Conservation (phyloP, 23 red algal species). For the Gracilaria gracilis region DNA sequence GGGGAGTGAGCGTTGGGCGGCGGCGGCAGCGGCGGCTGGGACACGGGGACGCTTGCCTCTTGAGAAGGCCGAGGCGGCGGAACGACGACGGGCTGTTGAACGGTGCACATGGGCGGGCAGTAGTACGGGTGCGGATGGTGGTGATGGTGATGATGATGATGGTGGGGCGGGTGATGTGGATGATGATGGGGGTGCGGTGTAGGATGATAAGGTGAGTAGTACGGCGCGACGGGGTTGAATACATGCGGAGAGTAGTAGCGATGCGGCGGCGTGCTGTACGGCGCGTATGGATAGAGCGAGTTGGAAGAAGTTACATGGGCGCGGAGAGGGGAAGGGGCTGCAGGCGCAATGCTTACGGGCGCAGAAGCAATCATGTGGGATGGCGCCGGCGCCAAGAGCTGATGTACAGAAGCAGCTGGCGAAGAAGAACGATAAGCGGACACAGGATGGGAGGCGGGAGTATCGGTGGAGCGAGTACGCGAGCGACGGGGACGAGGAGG, state of each 20-base stretch:
- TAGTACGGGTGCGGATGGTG: not conserved
- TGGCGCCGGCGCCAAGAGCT: not conserved
- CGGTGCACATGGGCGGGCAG: constrained; percentile 1
- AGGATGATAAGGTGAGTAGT: constrained; percentile 24
- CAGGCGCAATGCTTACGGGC: constrained; percentile 12
- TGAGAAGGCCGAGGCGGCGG: not conserved
- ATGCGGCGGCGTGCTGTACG: constrained; percentile 18
- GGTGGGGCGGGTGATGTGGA: not conserved
- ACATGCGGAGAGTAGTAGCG: constrained; percentile 6
- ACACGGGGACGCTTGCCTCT: not conserved
- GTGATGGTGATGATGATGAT: not conserved
- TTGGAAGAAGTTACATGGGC: constrained; percentile 30
- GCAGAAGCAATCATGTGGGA: not conserved
- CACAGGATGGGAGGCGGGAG: not conserved
- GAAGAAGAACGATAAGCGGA: not conserved
- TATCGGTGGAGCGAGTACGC: constrained; percentile 18
- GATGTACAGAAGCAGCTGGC: not conserved
- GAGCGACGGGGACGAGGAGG: constrained; percentile 76
- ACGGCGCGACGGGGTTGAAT: not conserved
- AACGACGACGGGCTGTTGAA: not conserved
- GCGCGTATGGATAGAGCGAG: not conserved
- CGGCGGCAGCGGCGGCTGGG: constrained; percentile 26
- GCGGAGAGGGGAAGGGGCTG: not conserved
- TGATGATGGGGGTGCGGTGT: not conserved
- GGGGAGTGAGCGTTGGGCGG: not conserved